These are phyloP conservation scores for Physaria fendleri DNA, from an alignment of 345 rosid species.

Conservation along the genomic window DNA sequence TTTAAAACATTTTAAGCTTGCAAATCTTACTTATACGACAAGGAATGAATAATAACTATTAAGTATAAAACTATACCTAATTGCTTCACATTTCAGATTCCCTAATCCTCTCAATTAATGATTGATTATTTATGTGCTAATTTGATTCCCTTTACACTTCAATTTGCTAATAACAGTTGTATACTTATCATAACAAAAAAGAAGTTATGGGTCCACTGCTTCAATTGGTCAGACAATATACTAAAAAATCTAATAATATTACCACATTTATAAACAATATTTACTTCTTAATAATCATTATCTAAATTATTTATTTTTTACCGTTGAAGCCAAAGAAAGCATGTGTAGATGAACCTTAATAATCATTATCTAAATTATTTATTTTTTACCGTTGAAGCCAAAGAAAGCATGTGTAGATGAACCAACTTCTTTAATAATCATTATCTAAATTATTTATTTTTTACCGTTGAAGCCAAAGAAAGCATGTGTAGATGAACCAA, in stretches of 20 bases:
- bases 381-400: too few species aligned
- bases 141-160: not conserved
- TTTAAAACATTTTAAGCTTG: constrained; percentile 2
- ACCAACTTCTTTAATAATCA: too few species aligned
- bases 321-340: too few species aligned
- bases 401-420: too few species aligned
- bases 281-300: too few species aligned
- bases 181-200: not conserved
- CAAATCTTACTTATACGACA: constrained; percentile 21
- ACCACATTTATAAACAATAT: too few species aligned
- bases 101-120: not conserved
- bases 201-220: too few species aligned
- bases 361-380: not conserved
- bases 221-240: too few species aligned
- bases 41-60: constrained; percentile 5
- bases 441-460: not conserved
- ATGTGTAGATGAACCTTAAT: too few species aligned
- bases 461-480: constrained; percentile 99
- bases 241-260: too few species aligned
- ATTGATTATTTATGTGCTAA: not conserved
- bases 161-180: constrained; percentile 13
- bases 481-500: constrained; percentile 97
- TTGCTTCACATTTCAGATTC: constrained; percentile 22
- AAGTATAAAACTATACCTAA: not conserved
- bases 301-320: too few species aligned